Base-by-base conservation (phyloP, 78 protist species). In the Dictyostelium intermedium region DNA sequence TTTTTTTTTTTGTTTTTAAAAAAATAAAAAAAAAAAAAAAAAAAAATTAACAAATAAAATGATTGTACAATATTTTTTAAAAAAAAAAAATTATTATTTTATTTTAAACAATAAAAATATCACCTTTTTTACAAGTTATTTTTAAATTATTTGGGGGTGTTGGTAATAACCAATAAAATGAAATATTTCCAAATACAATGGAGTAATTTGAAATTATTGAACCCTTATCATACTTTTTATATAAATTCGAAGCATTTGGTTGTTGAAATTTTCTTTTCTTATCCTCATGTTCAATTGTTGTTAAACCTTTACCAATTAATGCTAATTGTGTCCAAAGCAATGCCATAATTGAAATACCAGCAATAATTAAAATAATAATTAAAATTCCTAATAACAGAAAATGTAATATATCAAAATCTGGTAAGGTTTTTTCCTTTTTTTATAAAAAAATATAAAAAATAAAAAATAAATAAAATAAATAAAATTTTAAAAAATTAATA, bases 201-300 rank as follows among this genome's bases (percentile, higher is more conserved):
- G 82, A 14, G 20, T 47, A 69, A 39, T 89, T 89, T 39, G n/a
- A 56, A 18, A 79, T 34, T 9, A 87, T 30, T 18, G 56, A 37
- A 5, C 85, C 84, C 30, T 78, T 87, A 32, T 87, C 93, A 37
- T 87, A 87, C 18, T 80, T 63, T 66, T 50, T 63, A 45, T 60
- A 41, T 7, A 39, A 45, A 20, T 32, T 27, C 6, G 53, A 30
- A 13, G 9, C 11, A 18, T 39, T 77, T 77, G 82, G 82, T 41
- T 39, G 61, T 41, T 47, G 41, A 14, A 14, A 23, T 39, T 80
- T 89, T 80, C 87, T 89, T 80, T 66, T 78, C 2, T 18, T 80
- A 23, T 80, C 94, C 50, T 89, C 94, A 6, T 69, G 70, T 50
- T 89, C 94, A 14, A 89, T 89, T 2, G 94, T 81, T 25, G 94